These are phyloP conservation scores for Cydonia oblonga DNA, from an alignment of 331 rosid genomes.

Conservation along the genomic window DNA sequence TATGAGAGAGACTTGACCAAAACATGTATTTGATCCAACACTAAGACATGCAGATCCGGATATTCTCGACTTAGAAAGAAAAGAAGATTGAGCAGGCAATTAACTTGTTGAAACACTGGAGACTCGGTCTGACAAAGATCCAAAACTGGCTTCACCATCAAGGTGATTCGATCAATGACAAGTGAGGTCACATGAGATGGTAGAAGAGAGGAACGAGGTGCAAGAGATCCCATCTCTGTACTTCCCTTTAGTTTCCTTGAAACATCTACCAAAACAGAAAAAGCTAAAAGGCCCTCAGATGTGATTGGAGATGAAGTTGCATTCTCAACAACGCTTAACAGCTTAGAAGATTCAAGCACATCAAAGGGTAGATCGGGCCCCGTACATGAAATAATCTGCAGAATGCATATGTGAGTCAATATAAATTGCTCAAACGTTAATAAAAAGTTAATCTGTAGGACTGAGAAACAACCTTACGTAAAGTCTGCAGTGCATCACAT, in stretches of 20 bases:
- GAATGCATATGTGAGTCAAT: constrained; percentile 14
- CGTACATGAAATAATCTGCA: constrained; percentile 37
- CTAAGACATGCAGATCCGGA: constrained; percentile 20
- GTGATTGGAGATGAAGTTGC: constrained; percentile 17
- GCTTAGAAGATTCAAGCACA: constrained; percentile 21
- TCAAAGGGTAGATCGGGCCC: constrained; percentile 16
- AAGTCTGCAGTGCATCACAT: constrained; percentile 28
- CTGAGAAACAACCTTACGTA: constrained; percentile 38
- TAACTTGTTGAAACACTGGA: constrained; percentile 21
- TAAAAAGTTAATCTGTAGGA: not conserved
- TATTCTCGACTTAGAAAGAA: constrained; percentile 23
- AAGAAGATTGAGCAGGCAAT: constrained; percentile 28
- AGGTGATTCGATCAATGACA: constrained; percentile 38
- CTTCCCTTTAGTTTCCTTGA: constrained; percentile 14
- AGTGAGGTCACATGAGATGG: constrained; percentile 29
- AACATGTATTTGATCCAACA: constrained; percentile 25
- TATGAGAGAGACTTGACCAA: constrained; percentile 19
- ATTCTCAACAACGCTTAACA: constrained; percentile 26
- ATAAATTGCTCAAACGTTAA: constrained; percentile 1
- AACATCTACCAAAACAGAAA: constrained; percentile 33
- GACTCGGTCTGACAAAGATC: constrained; percentile 18
- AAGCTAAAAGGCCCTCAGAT: constrained; percentile 22
- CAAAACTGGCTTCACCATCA: constrained; percentile 19
- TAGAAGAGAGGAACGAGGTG: constrained; percentile 16
- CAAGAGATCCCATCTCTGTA: constrained; percentile 11